Evolutionary conservation across 441 rosid genomes (phyloP), one percentile per base, ranked within the genome.

Genomic region (Pelargonium myrrhifolium): DNA sequence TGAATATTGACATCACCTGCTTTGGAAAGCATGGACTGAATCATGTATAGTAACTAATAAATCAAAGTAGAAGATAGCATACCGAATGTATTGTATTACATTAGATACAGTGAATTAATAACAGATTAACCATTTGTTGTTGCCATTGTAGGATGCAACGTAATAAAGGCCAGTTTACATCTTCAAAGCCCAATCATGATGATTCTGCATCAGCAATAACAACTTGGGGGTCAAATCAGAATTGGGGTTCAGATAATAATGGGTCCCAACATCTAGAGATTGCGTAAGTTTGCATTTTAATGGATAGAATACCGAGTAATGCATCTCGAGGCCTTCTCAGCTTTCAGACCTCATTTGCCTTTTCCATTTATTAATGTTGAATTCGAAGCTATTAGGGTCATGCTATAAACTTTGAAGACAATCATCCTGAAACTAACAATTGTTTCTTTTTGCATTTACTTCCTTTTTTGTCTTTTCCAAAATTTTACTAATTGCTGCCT

Each of bases 151-250:
- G 89, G 80, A 85, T 85, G 85, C 87, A 85, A 68, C 81, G 87
- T 9, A 81, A 82, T 73, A 83, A 82, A 77, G 87, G 89, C 37
- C 89, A 85, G 69, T 85, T 85, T 72, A 83, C 86, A 59, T 83
- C 89, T 58, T 64, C 83, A 45, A 80, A 85, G 78, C 65, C 82
- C 75, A 83, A 76, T 72, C 72, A 72, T 39, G 89, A 82, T 61
- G 89, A 83, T 68, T 77, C 87, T 76, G 72, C 80, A 65, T 77
- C 81, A 17, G 80, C 78, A 51, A 76, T 79, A 61, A 72, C 80
- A 4, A 83, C 80, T 71, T 79, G 81, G 84, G 83, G 76, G 7
- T 85, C 87, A 67, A 76, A 75, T 71, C 86, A 80, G 66, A 76
- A 71, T 65, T 83, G 82, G 83, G 79, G 74, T 42, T 56, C 72